phyloP scores from a whole-genome alignment of 1,139 yeast genomes.

The Kurtzmaniella quercitrusa region DNA sequence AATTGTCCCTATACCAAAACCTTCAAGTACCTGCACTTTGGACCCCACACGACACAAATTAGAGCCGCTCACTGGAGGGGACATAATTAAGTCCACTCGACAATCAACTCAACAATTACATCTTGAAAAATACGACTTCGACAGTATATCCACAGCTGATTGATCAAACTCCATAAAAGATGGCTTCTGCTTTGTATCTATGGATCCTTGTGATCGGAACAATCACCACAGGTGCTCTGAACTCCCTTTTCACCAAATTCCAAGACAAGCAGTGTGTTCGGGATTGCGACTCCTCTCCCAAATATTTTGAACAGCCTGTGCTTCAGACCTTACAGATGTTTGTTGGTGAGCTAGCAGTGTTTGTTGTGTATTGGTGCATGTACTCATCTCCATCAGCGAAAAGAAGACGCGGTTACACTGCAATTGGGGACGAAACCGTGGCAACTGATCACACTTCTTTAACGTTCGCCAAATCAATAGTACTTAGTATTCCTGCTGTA shows the following conservation, averaged over 20 bases:
- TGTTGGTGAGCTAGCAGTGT: conserved; percentile 59
- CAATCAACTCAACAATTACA: neutral
- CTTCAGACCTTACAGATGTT: conserved; percentile 82
- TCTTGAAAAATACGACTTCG: too few relatives aligned
- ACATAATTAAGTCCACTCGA: neutral
- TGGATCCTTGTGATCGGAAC: conserved; percentile 44
- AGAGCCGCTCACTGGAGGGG: neutral
- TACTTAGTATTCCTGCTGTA: conserved; percentile 56
- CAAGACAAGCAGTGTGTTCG: conserved; percentile 76
- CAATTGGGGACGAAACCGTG: conserved; percentile 13
- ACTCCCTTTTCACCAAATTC: conserved; percentile 70
- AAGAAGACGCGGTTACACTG: conserved; percentile 12
- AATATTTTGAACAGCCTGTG: conserved; percentile 71
- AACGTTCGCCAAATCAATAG: conserved; percentile 21
- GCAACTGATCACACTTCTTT: conserved; percentile 6
- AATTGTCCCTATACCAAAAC: too few relatives aligned
- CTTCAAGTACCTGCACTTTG: neutral
- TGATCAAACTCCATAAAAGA: neutral
- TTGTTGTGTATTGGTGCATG: conserved; percentile 40
- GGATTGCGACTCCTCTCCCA: conserved; percentile 44
- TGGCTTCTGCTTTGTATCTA: conserved; percentile 12
- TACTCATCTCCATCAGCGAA: conserved; percentile 15
- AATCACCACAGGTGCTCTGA: conserved; percentile 66
- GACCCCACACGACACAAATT: neutral
- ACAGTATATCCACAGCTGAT: too few relatives aligned